These are phyloP conservation scores for Globisporangium spiculum DNA, from an alignment of 352 stramenopile genomes.

Conservation along the genomic window DNA sequence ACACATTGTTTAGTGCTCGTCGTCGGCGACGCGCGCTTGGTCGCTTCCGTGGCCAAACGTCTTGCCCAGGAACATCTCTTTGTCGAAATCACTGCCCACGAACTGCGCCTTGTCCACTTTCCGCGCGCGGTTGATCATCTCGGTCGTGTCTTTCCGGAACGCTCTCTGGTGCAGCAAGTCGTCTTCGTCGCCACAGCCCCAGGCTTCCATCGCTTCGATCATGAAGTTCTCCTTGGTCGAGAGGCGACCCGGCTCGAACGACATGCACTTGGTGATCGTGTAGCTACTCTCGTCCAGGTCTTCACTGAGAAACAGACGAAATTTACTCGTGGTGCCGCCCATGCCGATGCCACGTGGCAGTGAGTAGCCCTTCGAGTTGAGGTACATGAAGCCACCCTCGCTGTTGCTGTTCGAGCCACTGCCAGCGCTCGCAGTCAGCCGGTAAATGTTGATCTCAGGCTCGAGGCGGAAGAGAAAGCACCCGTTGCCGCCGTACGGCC, in stretches of 20 bases:
- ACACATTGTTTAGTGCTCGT: slow-evolving; percentile 38
- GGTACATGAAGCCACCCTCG: slow-evolving; percentile 74
- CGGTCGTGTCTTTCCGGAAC: slow-evolving; percentile 73
- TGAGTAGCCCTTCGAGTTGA: slow-evolving; percentile 82
- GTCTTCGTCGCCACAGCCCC: slow-evolving; percentile 71
- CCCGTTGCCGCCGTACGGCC: slow-evolving; percentile 74
- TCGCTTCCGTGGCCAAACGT: slow-evolving; percentile 76
- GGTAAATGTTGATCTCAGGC: slow-evolving; percentile 64
- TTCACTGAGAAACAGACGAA: slow-evolving; percentile 79
- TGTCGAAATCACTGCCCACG: slow-evolving; percentile 79
- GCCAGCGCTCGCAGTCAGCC: slow-evolving; percentile 36
- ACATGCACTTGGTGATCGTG: slow-evolving; percentile 66
- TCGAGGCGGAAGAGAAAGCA: slow-evolving; percentile 79
- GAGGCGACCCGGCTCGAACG: slow-evolving; percentile 66
- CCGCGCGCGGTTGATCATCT: slow-evolving; percentile 76
- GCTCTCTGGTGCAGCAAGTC: slow-evolving; percentile 47
- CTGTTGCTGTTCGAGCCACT: slow-evolving; percentile 22
- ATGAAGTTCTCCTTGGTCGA: slow-evolving; percentile 56
- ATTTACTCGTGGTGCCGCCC: slow-evolving; percentile 69
- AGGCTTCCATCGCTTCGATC: slow-evolving; percentile 73
- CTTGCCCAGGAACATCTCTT: slow-evolving; percentile 76
- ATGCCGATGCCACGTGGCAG: slow-evolving; percentile 76
- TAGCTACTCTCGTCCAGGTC: slow-evolving; percentile 85
- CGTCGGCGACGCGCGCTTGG: slow-evolving; percentile 59
- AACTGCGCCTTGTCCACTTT: slow-evolving; percentile 89